Conservation (phyloP, 1,139 yeast genomes). For the Yamadazyma diospyri region DNA sequence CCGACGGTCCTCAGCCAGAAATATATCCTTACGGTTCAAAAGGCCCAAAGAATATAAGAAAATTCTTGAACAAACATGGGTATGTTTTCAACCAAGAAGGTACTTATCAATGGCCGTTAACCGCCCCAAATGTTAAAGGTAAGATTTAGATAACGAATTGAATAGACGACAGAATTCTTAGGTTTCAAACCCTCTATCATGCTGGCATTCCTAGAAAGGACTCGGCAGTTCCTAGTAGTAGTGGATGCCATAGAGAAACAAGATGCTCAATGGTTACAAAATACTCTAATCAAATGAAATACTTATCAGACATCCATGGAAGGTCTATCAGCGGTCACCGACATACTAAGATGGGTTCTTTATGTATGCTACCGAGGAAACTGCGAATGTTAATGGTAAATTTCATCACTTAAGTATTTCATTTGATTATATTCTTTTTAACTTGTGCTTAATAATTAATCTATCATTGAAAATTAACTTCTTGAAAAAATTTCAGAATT, state of each 20-base stretch:
- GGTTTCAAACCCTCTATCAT: background rate
- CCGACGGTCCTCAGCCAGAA: constrained; percentile 59
- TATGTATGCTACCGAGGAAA: constrained; percentile 86
- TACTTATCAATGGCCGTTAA: constrained; percentile 80
- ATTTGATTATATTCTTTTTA: constrained; percentile 12
- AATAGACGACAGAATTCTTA: too few relatives aligned
- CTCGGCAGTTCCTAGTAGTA: too few relatives aligned
- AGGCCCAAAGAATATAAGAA: constrained; percentile 70
- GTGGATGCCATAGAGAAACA: too few relatives aligned
- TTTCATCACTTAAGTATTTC: constrained; percentile 61
- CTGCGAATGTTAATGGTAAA: constrained; percentile 81
- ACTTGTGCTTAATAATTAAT: constrained; percentile 19
- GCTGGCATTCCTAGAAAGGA: too few relatives aligned
- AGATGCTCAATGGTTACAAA: too few relatives aligned
- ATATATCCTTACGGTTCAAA: constrained; percentile 86
- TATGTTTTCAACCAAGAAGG: constrained; percentile 60
- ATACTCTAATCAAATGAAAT: constrained; percentile 2
- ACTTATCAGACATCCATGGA: constrained; percentile 66
- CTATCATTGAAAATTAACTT: constrained; percentile 5
- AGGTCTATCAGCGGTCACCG: constrained; percentile 77
- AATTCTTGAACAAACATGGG: constrained; percentile 65
- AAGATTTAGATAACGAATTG: constrained; percentile 16
- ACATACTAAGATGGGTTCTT: constrained; percentile 77
- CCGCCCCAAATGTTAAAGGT: constrained; percentile 45
- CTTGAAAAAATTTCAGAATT: constrained; percentile 51